Conservation (phyloP, 2,329 filamentous ascomycete species). For the Botrytis paeoniae region DNA sequence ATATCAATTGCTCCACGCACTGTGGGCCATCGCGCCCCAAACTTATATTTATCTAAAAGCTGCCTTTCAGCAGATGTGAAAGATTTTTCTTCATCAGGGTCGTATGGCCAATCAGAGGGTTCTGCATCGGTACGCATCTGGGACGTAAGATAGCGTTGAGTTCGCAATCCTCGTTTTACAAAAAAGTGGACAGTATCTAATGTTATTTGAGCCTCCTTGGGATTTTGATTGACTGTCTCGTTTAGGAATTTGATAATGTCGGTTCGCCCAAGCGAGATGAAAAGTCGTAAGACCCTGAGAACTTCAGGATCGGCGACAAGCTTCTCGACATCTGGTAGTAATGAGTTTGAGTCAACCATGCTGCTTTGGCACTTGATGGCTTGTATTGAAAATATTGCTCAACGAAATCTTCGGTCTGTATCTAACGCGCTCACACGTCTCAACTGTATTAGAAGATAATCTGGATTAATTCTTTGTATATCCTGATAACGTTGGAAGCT, state of each 20-base stretch:
- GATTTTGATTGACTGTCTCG: too few species aligned
- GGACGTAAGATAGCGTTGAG: too few species aligned
- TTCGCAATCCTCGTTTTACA: too few species aligned
- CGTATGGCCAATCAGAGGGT: background rate
- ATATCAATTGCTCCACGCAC: background rate
- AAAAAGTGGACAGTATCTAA: too few species aligned
- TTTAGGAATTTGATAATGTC: too few species aligned
- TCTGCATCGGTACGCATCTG: too few species aligned
- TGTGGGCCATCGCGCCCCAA: background rate
- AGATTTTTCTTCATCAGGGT: rapidly evolving
- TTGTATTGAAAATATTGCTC: background rate
- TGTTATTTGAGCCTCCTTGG: too few species aligned
- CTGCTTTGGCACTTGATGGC: background rate
- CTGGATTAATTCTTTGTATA: too few species aligned
- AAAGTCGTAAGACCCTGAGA: too few species aligned
- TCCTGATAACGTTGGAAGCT: background rate
- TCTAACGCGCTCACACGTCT: background rate
- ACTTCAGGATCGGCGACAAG: too few species aligned
- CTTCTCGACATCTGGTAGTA: background rate
- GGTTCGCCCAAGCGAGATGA: too few species aligned
- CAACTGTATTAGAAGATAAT: background rate
- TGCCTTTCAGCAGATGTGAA: background rate
- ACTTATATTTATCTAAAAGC: background rate
- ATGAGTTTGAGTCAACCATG: background rate
- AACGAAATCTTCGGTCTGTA: rapidly evolving